Evolutionary conservation across 257 asterid genomes (phyloP), one percentile per base, ranked within the genome.

Genomic region (Capsicum baccatum): DNA sequence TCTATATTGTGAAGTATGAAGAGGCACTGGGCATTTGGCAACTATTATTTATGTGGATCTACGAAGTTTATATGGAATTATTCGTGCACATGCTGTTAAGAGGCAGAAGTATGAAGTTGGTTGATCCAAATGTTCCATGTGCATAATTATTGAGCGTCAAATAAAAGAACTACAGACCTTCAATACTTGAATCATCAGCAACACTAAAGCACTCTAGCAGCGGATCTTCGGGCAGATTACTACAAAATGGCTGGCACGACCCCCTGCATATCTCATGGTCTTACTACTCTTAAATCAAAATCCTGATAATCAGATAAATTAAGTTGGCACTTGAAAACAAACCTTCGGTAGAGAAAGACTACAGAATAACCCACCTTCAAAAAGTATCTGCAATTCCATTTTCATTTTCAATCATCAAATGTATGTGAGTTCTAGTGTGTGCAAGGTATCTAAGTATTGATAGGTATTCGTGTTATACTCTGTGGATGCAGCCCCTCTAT

Each of bases 401-500:
- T 54, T 82, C 52, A 64, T 42, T 82, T 64, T 74, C 52, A 62
- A 54, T 16, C 58, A 26, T 57, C 54, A 44, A 58, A 58, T 37
- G 33, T 8, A 66, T 12, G 85, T 52, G 57, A 80, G 0, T 26
- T 50, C 59, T 83, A 57, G 59, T 10, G 66, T 17, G 21, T 50
- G 42, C 14, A 74, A 74, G 21, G 62, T 62, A 48, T 11, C 39
- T 16, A 17, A 78, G 3, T 12, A 54, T 26, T 48, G 10, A 12
- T 8, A 48, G 79, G 85, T 66, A 50, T 13, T 21, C 64, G 86
- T 13, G 8, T 79, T 84, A 89, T 93, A 96, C 99, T 96, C 97
- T 6, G 98, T 94, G 60, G 99, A 93, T 71, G 99, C 93, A 83
- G 98, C 97, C 90, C 98, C 99, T 90, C 98, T 91, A 80, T 93